Conservation (phyloP, 805 yeast genomes). For the Wickerhamiella slavikovae region DNA sequence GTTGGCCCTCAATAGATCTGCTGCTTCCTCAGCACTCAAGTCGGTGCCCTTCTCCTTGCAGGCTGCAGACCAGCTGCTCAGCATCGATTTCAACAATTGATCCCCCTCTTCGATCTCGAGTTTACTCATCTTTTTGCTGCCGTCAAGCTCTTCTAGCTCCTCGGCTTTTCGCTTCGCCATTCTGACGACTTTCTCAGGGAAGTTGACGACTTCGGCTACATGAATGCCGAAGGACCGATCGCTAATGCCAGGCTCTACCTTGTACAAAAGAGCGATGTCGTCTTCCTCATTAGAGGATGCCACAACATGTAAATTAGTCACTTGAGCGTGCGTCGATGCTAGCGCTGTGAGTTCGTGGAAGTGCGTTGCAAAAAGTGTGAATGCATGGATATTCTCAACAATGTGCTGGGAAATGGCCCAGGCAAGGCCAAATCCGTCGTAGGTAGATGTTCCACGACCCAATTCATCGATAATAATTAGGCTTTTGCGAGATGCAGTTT, state of each 20-base stretch:
- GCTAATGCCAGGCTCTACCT: slow-evolving; percentile 90
- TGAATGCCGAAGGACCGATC: slow-evolving; percentile 95
- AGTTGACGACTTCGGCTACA: slow-evolving; percentile 88
- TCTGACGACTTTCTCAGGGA: slow-evolving; percentile 70
- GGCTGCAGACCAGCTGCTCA: slow-evolving; percentile 20
- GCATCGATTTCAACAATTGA: slow-evolving; percentile 24
- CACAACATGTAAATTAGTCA: slow-evolving; percentile 73
- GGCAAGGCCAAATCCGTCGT: slow-evolving; percentile 95
- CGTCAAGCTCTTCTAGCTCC: slow-evolving; percentile 51
- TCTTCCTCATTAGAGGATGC: slow-evolving; percentile 30
- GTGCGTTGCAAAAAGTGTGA: slow-evolving; percentile 88
- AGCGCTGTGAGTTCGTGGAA: slow-evolving; percentile 86
- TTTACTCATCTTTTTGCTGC: slow-evolving; percentile 23
- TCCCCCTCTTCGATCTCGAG: slow-evolving; percentile 37
- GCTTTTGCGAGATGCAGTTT: slow-evolving; percentile 58
- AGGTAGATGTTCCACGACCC: slow-evolving; percentile 85
- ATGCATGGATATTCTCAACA: slow-evolving; percentile 47
- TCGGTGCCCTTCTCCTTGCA: slow-evolving; percentile 5
- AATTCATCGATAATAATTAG: slow-evolving; percentile 82
- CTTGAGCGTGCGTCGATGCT: slow-evolving; percentile 36
- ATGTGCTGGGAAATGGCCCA: slow-evolving; percentile 89
- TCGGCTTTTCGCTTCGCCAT: slow-evolving; percentile 93
- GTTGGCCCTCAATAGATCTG: slow-evolving; percentile 4
- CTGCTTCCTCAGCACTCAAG: slow-evolving; percentile 3
- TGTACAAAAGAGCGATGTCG: slow-evolving; percentile 68